A percentile compares a stretch with the other conserved stretches of the same genome.
phyloP scores from a whole-genome alignment of 495 filamentous ascomycete genomes.

The Stereocaulon alpinum region DNA sequence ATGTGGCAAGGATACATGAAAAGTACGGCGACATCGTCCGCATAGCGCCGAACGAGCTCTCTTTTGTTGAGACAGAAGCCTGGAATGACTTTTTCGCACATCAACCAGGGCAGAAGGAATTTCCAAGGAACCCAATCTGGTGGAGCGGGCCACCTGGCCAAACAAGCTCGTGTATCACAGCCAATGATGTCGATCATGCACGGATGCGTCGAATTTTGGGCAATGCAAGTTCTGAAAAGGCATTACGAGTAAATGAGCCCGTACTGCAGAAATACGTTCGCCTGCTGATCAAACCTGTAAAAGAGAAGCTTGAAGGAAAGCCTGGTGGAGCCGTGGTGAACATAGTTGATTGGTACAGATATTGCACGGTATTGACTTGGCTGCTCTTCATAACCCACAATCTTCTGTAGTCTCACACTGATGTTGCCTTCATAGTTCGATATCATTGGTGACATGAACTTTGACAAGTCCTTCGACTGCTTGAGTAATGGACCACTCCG shows the following conservation, averaged over 20 bases:
- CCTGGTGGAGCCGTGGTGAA: background rate
- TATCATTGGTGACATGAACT: too few species aligned
- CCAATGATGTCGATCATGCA: constrained; percentile 33
- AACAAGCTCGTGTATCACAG: constrained; percentile 20
- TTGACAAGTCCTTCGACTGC: too few species aligned
- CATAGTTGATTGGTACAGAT: background rate
- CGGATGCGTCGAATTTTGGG: constrained; percentile 34
- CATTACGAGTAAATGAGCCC: constrained; percentile 36
- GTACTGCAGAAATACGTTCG: constrained; percentile 33
- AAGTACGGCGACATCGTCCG: constrained; percentile 41
- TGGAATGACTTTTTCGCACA: constrained; percentile 11
- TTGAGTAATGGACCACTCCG: constrained; percentile 21
- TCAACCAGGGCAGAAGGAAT: background rate
- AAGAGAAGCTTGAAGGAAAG: background rate
- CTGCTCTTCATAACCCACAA: too few species aligned
- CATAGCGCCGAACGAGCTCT: constrained; percentile 38
- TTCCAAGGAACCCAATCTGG: background rate
- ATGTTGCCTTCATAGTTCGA: too few species aligned
- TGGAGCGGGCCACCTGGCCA: background rate
- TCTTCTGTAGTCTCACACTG: too few species aligned
- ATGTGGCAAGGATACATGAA: constrained; percentile 20
- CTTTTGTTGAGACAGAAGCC: constrained; percentile 12
- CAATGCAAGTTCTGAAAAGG: constrained; percentile 39
- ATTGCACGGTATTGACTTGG: too few species aligned
- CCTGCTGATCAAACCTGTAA: constrained; percentile 21